Percentiles rank a stretch among this genome's conserved stretches.
These are phyloP conservation scores for Elongisporangium undulatum DNA, from an alignment of 352 stramenopile species.

Conservation along the genomic window DNA sequence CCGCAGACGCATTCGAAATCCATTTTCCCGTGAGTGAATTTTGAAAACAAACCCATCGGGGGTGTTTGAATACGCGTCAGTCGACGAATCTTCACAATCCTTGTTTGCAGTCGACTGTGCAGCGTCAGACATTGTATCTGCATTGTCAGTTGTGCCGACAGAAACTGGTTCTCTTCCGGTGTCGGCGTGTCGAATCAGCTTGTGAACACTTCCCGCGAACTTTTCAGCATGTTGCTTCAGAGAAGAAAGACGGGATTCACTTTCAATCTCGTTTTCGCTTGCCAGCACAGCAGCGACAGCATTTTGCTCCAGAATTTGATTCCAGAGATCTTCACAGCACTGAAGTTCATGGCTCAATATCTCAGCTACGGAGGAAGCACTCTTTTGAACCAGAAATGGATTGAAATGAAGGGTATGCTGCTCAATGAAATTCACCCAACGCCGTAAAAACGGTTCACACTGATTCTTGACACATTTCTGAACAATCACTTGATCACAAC, in stretches of 20 bases:
- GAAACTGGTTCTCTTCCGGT: not conserved
- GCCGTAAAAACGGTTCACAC: conserved; percentile 36
- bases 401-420: conserved; percentile 60
- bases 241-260: conserved; percentile 41
- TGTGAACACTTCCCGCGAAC: conserved; percentile 76
- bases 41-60: conserved; percentile 46
- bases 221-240: conserved; percentile 72
- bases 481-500: conserved; percentile 28
- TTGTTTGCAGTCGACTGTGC: not conserved
- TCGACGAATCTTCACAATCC: not conserved
- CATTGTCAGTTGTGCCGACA: not conserved
- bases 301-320: conserved; percentile 40
- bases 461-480: conserved; percentile 13
- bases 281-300: conserved; percentile 18
- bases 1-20: conserved; percentile 65
- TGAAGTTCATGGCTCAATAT: conserved; percentile 43
- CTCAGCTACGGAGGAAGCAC: conserved; percentile 43
- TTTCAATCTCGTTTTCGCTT: conserved; percentile 22
- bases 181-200: conserved; percentile 30
- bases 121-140: not conserved
- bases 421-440: conserved; percentile 39
- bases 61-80: not conserved
- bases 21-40: conserved; percentile 65
- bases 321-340: conserved; percentile 50
- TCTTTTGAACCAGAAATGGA: conserved; percentile 54